Base-by-base conservation (phyloP, 306 rosid species). In the Abrus pulchellus region DNA sequence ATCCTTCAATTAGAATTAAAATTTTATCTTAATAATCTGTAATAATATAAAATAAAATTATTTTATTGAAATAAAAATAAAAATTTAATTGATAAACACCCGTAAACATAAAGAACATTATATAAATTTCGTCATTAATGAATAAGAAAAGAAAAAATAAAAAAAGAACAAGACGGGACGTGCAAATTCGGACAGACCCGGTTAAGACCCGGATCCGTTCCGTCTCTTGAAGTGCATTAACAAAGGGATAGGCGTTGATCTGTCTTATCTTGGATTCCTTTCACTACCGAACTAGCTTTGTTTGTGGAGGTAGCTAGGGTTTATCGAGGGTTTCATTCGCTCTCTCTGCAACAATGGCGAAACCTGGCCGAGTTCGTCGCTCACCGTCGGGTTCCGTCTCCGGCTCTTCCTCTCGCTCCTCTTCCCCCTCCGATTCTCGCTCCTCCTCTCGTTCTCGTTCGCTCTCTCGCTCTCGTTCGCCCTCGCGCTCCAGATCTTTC, bases 341-440 rank as follows among this genome's bases (percentile, higher is more conserved):
- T 67, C 30, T 82, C 72, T 41, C 45, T 52, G 28, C n/a, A 76
- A 74, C 92, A 78, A 96, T 96, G 99, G 94, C 97, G 86, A 96
- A 96, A 78, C 97, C 98, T 11, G 94, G 88, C 83, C 90, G 97
- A 86, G 93, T 81, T 45, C 99, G 96, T 72, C 98, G 99, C 72
- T 89, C 99, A 40, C 96, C 93, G 10, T 88, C 99, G 1, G 93
- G 97, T 45, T 94, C 98, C 63, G 41, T 5, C 9, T 94, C 98
- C 2, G 90, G 82, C 44, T 91, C 93, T 1, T 92, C 97, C 27
- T 94, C 99, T 3, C 92, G 89, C 41, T 93, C 97, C 9, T 74
- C 78, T 41, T 84, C 97, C 1, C 82, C 88, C 75, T 90, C 97
- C 6, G 86, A 50, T 43, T 90, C 95, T 27, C 84, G 88, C 54